Percentiles rank a stretch among this genome's conserved stretches.
Evolutionary conservation across 768 basidiomycete genomes (phyloP).

Genomic region (Leccinum subtestaceum): DNA sequence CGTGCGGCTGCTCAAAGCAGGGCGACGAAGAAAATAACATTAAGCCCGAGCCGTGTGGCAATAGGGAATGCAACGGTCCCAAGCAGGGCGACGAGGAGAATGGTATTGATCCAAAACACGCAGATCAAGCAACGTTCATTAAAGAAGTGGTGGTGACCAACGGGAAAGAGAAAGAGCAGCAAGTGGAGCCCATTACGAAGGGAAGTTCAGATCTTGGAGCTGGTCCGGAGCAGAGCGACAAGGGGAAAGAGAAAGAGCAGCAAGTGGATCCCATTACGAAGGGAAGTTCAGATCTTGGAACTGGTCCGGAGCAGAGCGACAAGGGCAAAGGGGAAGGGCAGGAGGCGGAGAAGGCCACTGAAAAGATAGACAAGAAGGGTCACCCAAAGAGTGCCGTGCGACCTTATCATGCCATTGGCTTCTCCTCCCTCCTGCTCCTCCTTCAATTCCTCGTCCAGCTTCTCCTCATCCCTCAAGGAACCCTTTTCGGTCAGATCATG

Average conservation of each 20-base stretch:
- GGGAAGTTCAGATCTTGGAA: too few species aligned
- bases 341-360: too few species aligned
- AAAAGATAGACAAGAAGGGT: neutral
- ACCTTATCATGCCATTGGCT: slow-evolving; percentile 20
- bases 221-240: too few species aligned
- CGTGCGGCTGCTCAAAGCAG: neutral
- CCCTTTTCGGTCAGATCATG: slow-evolving; percentile 36
- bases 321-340: too few species aligned
- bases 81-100: neutral
- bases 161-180: neutral
- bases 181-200: neutral
- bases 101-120: neutral
- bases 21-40: neutral
- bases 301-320: too few species aligned
- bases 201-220: neutral
- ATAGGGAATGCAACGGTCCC: neutral
- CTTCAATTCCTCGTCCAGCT: slow-evolving; percentile 35
- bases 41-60: neutral
- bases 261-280: too few species aligned
- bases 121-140: neutral
- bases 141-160: neutral
- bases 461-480: slow-evolving; percentile 32
- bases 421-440: slow-evolving; percentile 27
- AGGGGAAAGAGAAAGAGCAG: too few species aligned
- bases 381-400: neutral